A percentile compares a stretch with the other conserved stretches of the same genome.
Conservation (phyloP, 1,139 yeast genomes). For the Geotrichum histeridarum region DNA sequence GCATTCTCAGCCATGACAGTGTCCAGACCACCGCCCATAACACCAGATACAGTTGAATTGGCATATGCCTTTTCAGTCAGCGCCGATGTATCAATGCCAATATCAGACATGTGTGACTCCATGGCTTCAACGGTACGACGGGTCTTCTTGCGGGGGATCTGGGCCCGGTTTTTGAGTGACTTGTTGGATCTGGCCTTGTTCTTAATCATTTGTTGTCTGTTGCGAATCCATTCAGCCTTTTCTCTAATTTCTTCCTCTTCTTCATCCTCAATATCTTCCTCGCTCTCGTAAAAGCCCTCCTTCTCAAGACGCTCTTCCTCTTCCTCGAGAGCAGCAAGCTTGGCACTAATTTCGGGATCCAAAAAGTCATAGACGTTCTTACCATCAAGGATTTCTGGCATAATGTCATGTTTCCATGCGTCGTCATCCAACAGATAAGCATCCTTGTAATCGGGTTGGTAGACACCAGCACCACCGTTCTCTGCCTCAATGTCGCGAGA, state of each 20-base stretch:
- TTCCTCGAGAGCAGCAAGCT: slow-evolving; percentile 89
- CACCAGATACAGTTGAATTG: slow-evolving; percentile 37
- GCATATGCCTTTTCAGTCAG: slow-evolving; percentile 42
- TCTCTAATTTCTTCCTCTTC: slow-evolving; percentile 70
- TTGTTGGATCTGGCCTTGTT: slow-evolving; percentile 83
- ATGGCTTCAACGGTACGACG: slow-evolving; percentile 71
- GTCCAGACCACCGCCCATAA: slow-evolving; percentile 63
- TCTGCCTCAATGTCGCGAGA: slow-evolving; percentile 88
- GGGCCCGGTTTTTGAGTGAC: slow-evolving; percentile 78
- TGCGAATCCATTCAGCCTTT: slow-evolving; percentile 93
- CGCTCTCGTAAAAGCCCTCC: slow-evolving; percentile 92
- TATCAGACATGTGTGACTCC: slow-evolving; percentile 82
- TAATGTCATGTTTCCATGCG: slow-evolving; percentile 93
- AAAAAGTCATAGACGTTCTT: slow-evolving; percentile 94
- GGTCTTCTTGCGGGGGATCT: slow-evolving; percentile 87
- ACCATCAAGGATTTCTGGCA: slow-evolving; percentile 96
- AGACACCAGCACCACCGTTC: slow-evolving; percentile 99
- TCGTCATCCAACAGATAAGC: slow-evolving; percentile 88
- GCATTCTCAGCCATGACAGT: slow-evolving; percentile 52
- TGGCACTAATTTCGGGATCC: slow-evolving; percentile 91
- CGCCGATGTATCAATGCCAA: slow-evolving; percentile 80
- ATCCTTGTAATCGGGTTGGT: slow-evolving; percentile 86
- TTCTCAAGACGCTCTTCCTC: slow-evolving; percentile 91
- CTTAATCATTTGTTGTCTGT: slow-evolving; percentile 89
- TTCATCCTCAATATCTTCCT: slow-evolving; percentile 50